phyloP scores from a whole-genome alignment of 371 early-diverging fungal species.

The Choanephora cucurbitarum region DNA sequence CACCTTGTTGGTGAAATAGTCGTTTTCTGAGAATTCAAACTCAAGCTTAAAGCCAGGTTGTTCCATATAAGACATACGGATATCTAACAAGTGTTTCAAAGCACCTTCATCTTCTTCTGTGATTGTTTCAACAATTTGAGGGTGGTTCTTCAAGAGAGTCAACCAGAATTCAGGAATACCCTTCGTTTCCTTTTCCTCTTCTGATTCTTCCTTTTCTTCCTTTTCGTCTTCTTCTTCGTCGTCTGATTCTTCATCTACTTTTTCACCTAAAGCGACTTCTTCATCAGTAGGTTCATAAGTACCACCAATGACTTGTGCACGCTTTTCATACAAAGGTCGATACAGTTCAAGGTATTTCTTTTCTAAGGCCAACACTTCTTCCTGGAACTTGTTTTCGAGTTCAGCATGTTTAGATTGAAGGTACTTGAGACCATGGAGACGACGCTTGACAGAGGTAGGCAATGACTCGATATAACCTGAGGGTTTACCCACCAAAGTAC shows the following conservation, averaged over 20 bases:
- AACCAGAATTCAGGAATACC: constrained; percentile 95
- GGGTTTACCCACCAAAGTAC: constrained; percentile 66
- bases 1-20: constrained; percentile 81
- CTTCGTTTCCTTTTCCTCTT: constrained; percentile 39
- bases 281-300: constrained; percentile 84
- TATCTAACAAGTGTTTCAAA: constrained; percentile 82
- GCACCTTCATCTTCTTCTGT: constrained; percentile 88
- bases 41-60: constrained; percentile 91
- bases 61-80: constrained; percentile 81
- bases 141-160: constrained; percentile 85
- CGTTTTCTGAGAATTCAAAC: constrained; percentile 90
- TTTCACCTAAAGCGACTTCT: constrained; percentile 71
- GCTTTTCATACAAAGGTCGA: constrained; percentile 88
- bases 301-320: constrained; percentile 78
- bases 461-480: constrained; percentile 23
- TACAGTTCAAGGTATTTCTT: constrained; percentile 90
- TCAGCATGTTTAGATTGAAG: constrained; percentile 82
- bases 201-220: constrained; percentile 44
- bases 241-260: constrained; percentile 58
- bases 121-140: constrained; percentile 77
- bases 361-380: constrained; percentile 90
- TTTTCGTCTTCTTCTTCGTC: constrained; percentile 40
- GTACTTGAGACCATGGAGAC: constrained; percentile 82
- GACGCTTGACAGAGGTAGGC: constrained; percentile 72
- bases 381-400: constrained; percentile 84